Evolutionary conservation across 768 basidiomycete species (phyloP).

Genomic region (Coprinellus micaceus): DNA sequence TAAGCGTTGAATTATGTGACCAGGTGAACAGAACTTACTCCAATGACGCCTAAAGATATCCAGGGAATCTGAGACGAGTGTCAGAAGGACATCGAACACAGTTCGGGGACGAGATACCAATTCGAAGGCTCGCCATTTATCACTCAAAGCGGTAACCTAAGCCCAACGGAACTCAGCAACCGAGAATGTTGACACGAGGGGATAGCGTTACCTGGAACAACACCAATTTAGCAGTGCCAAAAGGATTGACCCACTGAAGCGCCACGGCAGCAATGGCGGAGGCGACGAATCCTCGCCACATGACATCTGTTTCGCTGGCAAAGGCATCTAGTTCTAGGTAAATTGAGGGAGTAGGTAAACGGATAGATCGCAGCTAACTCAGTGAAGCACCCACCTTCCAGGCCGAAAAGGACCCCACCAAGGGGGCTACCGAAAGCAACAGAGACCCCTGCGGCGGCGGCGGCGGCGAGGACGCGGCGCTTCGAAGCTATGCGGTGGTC

Average conservation of each 20-base stretch:
- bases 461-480: constrained; percentile 76
- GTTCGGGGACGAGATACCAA: constrained; percentile 39
- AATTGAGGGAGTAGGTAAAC: neutral
- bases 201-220: constrained; percentile 57
- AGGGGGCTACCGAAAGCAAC: constrained; percentile 87
- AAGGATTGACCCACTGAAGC: constrained; percentile 81
- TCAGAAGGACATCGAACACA: neutral
- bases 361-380: neutral
- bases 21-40: constrained; percentile 36
- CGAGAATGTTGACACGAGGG: neutral
- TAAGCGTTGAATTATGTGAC: constrained; percentile 1
- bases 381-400: constrained; percentile 49
- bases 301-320: constrained; percentile 69
- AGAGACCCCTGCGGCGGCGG: constrained; percentile 82
- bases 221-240: constrained; percentile 80
- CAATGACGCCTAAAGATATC: constrained; percentile 58
- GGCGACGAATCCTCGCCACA: constrained; percentile 87
- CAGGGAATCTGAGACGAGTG: constrained; percentile 57
- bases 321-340: constrained; percentile 59
- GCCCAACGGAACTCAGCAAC: neutral
- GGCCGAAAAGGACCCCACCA: constrained; percentile 80
- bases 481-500: constrained; percentile 54
- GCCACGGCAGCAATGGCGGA: constrained; percentile 85
- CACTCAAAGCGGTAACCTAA: constrained; percentile 54
- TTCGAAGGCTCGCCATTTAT: constrained; percentile 71